These are phyloP conservation scores for Taiwanofungus camphoratus DNA, from an alignment of 1,284 basidiomycete species.

Conservation along the genomic window DNA sequence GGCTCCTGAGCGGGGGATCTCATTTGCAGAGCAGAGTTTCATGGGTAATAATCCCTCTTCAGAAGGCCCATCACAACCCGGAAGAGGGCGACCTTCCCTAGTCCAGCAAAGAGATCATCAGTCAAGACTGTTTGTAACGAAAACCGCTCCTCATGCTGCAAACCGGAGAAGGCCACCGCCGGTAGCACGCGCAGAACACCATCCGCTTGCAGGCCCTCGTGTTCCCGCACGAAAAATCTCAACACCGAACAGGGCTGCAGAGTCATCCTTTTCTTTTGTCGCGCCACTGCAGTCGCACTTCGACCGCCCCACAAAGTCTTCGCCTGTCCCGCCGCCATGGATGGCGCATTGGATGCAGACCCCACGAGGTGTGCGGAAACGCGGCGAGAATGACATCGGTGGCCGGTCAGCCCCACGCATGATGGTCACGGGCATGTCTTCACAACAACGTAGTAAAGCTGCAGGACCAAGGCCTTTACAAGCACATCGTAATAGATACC, in stretches of 20 bases:
- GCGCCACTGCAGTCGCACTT: constrained; percentile 10
- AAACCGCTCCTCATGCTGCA: no score
- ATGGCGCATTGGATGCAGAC: background rate
- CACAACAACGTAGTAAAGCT: background rate
- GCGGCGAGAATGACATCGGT: constrained; percentile 1
- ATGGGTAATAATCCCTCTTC: background rate
- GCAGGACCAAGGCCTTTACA: background rate
- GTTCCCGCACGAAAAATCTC: background rate
- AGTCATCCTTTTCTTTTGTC: constrained; percentile 15
- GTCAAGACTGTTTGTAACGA: no score
- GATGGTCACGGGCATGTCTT: constrained; percentile 1
- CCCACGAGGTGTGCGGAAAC: constrained; percentile 1
- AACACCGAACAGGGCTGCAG: constrained; percentile 3
- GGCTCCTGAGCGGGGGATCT: no score
- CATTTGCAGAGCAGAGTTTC: no score
- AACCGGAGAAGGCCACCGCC: no score
- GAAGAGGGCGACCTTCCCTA: no score
- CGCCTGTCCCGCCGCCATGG: constrained; percentile 1
- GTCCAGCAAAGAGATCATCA: no score
- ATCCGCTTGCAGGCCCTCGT: background rate
- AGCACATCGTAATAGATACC: background rate
- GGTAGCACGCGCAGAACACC: background rate
- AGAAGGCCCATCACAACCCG: no score
- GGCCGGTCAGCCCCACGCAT: background rate
- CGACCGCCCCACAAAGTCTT: constrained; percentile 5